Evolutionary conservation across 163 green algal genomes (phyloP).

Genomic region (Coccomyxa subellipsoidea): DNA sequence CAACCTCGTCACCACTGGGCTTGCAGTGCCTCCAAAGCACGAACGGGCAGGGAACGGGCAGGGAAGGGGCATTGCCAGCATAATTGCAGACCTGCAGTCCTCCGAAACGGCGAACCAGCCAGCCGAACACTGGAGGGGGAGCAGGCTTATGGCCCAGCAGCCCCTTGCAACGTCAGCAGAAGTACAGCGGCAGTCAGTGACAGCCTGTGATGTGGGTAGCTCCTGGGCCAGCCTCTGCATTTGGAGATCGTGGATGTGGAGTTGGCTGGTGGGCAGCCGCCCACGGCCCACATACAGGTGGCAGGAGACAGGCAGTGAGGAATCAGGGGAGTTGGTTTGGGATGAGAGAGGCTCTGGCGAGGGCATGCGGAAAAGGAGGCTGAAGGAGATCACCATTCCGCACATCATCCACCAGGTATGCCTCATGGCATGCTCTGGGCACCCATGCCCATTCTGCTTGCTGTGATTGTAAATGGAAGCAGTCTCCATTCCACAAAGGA

Average conservation of each 20-base stretch:
- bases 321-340: background rate
- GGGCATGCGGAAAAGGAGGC: background rate
- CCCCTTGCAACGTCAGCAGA: background rate
- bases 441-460: background rate
- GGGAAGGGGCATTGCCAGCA: too few species aligned
- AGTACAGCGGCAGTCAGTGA: background rate
- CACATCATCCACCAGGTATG: constrained; percentile 9
- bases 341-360: background rate
- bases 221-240: background rate
- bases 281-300: background rate
- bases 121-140: too few species aligned
- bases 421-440: background rate
- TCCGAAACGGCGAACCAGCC: too few species aligned
- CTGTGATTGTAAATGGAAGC: too few species aligned
- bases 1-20: background rate
- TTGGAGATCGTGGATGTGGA: background rate
- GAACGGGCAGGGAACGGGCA: too few species aligned
- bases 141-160: background rate
- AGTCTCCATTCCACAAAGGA: background rate
- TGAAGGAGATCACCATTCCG: background rate
- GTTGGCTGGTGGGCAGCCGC: background rate
- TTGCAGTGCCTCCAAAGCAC: background rate
- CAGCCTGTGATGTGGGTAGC: background rate
- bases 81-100: too few species aligned
- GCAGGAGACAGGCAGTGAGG: background rate